Conservation (phyloP, 257 asterid genomes). For the Ilex asprella region DNA sequence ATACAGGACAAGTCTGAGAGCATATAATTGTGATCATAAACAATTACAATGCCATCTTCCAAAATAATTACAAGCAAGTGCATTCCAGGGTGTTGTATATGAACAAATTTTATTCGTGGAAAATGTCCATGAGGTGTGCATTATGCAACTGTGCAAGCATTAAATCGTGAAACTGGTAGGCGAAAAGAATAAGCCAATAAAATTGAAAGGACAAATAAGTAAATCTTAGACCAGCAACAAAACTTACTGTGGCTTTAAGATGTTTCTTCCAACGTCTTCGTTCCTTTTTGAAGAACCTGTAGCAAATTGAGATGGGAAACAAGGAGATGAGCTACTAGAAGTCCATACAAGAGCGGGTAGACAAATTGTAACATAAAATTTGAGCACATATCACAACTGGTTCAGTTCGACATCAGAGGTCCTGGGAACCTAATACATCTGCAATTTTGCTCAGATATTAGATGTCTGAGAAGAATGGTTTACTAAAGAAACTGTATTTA, state of each 20-base stretch:
- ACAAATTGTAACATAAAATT: neutral
- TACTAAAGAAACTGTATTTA: too few species aligned
- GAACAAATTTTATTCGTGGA: too few species aligned
- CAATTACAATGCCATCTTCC: too few species aligned
- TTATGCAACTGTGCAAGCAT: neutral
- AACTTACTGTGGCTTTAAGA: constrained; percentile 46
- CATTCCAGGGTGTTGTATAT: too few species aligned
- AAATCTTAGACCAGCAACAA: neutral
- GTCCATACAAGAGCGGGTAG: neutral
- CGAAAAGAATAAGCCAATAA: neutral
- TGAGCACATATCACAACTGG: constrained; percentile 1
- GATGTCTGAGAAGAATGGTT: too few species aligned
- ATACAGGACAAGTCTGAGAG: too few species aligned
- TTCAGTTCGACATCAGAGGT: neutral
- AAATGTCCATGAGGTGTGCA: neutral
- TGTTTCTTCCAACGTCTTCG: constrained; percentile 15
- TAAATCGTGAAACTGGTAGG: neutral
- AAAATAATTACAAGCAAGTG: too few species aligned
- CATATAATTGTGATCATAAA: too few species aligned
- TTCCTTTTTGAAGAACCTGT: constrained; percentile 22
- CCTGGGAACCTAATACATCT: neutral
- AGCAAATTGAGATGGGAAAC: constrained; percentile 8
- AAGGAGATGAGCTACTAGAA: constrained; percentile 13
- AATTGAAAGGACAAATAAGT: too few species aligned
- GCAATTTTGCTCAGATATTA: too few species aligned